phyloP scores from a whole-genome alignment of 192 early-diverging fungal species.

The Phlyctochytrium arcticum region DNA sequence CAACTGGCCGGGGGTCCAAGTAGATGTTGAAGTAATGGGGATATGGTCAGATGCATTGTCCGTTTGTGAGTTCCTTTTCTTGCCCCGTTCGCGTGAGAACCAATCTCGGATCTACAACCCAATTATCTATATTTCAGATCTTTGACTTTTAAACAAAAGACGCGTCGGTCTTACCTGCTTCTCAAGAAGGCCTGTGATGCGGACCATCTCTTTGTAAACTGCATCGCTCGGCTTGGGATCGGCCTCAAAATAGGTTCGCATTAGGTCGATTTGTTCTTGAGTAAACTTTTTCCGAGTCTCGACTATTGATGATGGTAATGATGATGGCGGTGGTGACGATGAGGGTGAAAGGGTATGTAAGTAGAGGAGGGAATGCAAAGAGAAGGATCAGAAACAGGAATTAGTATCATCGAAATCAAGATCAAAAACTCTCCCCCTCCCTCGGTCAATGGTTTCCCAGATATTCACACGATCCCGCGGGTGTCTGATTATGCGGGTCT shows the following conservation, averaged over 20 bases:
- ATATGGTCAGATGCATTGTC: neutral
- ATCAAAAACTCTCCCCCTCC: no score
- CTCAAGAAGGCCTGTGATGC: slow-evolving; percentile 1
- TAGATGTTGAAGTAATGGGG: neutral
- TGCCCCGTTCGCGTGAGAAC: slow-evolving; percentile 7
- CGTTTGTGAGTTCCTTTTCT: neutral
- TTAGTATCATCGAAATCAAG: no score
- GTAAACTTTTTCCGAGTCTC: slow-evolving; percentile 15
- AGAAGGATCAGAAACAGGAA: no score
- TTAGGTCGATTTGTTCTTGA: slow-evolving; percentile 6
- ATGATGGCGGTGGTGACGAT: no score
- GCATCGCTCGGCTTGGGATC: neutral
- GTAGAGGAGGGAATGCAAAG: no score
- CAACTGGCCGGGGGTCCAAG: neutral
- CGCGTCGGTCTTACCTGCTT: slow-evolving; percentile 3
- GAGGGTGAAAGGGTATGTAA: no score
- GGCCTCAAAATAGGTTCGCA: neutral
- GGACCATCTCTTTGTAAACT: neutral
- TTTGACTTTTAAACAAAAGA: neutral
- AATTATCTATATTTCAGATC: neutral
- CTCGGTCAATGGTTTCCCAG: no score
- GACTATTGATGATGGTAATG: no score
- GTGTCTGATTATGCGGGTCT: no score
- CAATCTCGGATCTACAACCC: slow-evolving; percentile 6
- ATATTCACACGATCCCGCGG: no score